Percentiles rank a stretch among this genome's conserved stretches.
phyloP scores from a whole-genome alignment of 2,329 filamentous ascomycete genomes.

The Trichoderma sp. region DNA sequence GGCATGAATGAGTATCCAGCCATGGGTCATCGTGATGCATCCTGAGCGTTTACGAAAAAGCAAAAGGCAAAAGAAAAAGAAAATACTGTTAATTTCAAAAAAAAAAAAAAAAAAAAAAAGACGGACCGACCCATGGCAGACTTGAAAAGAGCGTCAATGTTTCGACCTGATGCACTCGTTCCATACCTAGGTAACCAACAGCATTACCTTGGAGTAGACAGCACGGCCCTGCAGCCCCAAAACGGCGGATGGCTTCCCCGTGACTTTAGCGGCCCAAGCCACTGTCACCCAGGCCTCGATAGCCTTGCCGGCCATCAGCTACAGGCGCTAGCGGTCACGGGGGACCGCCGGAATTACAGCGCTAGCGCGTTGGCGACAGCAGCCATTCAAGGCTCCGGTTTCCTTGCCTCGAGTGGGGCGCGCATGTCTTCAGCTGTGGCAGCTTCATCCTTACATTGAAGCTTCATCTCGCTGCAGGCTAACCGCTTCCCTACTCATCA shows the following conservation, averaged over 20 bases:
- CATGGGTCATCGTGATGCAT: neutral
- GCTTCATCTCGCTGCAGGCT: neutral
- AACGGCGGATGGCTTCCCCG: constrained; percentile 17
- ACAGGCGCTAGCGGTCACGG: neutral
- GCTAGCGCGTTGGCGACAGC: neutral
- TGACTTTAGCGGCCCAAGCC: neutral
- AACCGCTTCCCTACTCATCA: neutral
- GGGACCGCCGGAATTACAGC: neutral
- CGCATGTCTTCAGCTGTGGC: neutral
- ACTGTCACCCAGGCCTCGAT: neutral
- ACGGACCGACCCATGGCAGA: neutral
- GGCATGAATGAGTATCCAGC: neutral
- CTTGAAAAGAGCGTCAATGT: neutral
- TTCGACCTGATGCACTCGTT: neutral
- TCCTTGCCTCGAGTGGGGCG: neutral
- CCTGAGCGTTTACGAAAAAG: neutral
- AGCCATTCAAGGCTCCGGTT: neutral
- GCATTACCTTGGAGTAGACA: neutral
- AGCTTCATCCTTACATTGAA: neutral
- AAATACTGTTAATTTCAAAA: neutral
- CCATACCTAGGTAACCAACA: neutral
- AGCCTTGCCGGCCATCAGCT: neutral
- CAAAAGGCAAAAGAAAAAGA: neutral
- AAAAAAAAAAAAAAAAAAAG: neutral
- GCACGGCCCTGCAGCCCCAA: neutral